phyloP scores from a whole-genome alignment of 768 basidiomycete species.

The Agrocybe praecox region DNA sequence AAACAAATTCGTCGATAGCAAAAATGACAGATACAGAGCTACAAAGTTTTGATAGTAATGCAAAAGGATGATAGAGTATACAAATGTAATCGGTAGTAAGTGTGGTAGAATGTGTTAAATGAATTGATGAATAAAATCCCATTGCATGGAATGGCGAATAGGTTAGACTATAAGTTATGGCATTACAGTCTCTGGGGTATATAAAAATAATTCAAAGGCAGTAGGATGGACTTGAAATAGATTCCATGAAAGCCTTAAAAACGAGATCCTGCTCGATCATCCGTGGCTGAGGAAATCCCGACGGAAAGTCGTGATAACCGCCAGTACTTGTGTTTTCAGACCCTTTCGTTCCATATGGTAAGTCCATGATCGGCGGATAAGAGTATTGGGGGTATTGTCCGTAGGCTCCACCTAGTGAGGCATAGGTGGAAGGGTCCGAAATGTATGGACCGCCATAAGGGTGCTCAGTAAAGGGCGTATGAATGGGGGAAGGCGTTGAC shows the following conservation, averaged over 20 bases:
- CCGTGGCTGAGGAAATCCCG: slow-evolving; percentile 18
- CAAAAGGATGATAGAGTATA: background rate
- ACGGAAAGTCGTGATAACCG: slow-evolving; percentile 22
- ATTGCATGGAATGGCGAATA: background rate
- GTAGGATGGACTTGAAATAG: slow-evolving; percentile 25
- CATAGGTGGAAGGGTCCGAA: slow-evolving; percentile 28
- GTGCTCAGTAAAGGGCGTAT: slow-evolving; percentile 27
- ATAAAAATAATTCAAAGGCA: slow-evolving; percentile 20
- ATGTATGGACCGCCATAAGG: slow-evolving; percentile 21
- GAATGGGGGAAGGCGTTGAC: slow-evolving; percentile 38
- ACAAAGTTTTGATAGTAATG: background rate
- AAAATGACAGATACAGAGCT: background rate
- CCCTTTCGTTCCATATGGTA: slow-evolving; percentile 17
- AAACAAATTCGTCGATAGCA: background rate
- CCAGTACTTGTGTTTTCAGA: slow-evolving; percentile 18
- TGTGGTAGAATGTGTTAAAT: background rate
- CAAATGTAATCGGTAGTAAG: background rate
- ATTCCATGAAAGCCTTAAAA: slow-evolving; percentile 38
- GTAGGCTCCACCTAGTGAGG: slow-evolving; percentile 24
- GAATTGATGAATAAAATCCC: background rate
- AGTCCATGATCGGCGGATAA: slow-evolving; percentile 19
- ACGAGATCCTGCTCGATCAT: slow-evolving; percentile 30
- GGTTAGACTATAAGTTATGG: slow-evolving; percentile 4
- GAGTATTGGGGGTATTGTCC: slow-evolving; percentile 21
- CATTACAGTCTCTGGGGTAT: background rate